Percentiles rank a stretch among this genome's conserved stretches.
Evolutionary conservation across 2,329 filamentous ascomycete species (phyloP).

Genomic region (Atkinsonella hypoxylon): DNA sequence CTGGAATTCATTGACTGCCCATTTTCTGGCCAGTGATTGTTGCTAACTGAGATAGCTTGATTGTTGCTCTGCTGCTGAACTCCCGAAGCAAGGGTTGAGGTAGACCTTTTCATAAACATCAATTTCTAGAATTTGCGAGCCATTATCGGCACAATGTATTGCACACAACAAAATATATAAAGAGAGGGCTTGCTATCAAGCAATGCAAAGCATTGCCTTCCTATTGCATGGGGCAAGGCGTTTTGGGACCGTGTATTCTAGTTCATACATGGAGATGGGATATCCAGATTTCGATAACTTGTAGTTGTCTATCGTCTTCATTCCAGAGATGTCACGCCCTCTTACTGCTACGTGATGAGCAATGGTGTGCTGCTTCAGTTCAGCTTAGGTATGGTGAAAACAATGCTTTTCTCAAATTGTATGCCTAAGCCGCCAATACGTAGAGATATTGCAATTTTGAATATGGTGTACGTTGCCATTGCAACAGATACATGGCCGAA

Average conservation of each 20-base stretch:
- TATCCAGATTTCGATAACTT: background rate
- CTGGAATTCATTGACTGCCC: no score
- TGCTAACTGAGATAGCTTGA: constrained; percentile 46
- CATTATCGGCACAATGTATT: constrained; percentile 1
- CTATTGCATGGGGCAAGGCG: constrained; percentile 26
- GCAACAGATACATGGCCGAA: no score
- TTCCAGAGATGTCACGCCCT: background rate
- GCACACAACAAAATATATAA: background rate
- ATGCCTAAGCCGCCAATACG: no score
- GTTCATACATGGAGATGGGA: constrained; percentile 10
- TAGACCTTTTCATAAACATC: background rate
- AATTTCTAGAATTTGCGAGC: background rate
- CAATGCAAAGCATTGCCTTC: constrained; percentile 5
- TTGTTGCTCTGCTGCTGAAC: constrained; percentile 88
- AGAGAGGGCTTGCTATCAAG: background rate
- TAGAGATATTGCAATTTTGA: no score
- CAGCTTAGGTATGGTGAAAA: no score
- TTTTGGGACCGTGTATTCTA: constrained; percentile 24
- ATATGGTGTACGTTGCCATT: no score
- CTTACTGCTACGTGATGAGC: background rate
- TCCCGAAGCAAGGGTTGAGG: constrained; percentile 60
- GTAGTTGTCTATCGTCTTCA: background rate
- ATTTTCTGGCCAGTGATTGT: background rate
- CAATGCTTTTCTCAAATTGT: no score
- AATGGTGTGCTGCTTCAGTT: background rate